A percentile compares a stretch with the other conserved stretches of the same genome.
Evolutionary conservation across 2,329 filamentous ascomycete species (phyloP).

Genomic region (Acrocalymma vagum): DNA sequence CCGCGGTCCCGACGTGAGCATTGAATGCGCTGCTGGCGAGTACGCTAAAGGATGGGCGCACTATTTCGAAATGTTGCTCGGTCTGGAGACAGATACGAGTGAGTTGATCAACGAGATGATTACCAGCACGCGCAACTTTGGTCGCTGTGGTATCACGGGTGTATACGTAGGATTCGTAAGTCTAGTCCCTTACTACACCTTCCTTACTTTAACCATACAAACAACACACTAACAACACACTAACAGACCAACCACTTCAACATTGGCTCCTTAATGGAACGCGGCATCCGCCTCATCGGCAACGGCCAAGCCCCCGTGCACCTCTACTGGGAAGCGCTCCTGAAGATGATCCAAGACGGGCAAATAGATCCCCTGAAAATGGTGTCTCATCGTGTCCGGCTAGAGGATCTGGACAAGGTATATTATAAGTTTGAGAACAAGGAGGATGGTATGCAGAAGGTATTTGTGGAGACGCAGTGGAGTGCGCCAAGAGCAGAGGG

Average conservation of each 20-base stretch:
- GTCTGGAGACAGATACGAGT: conserved; percentile 84
- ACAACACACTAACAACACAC: conserved; percentile 14
- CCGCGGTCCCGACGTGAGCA: conserved; percentile 74
- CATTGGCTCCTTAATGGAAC: conserved; percentile 84
- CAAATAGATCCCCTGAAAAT: conserved; percentile 80
- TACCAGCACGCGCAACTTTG: conserved; percentile 74
- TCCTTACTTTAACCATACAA: conserved; percentile 1
- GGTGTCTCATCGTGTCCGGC: conserved; percentile 76
- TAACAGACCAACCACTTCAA: conserved; percentile 80
- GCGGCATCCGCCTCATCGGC: conserved; percentile 80
- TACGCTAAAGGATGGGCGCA: conserved; percentile 70
- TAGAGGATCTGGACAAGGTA: conserved; percentile 61
- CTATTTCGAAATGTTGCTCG: conserved; percentile 66
- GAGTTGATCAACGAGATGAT: conserved; percentile 85
- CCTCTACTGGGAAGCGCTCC: conserved; percentile 82
- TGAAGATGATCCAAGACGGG: conserved; percentile 71
- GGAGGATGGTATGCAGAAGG: conserved; percentile 81
- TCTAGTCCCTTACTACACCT: conserved; percentile 16
- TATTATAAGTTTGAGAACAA: conserved; percentile 72
- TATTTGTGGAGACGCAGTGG: conserved; percentile 71
- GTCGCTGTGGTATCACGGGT: conserved; percentile 80
- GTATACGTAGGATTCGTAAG: conserved; percentile 68
- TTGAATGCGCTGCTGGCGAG: conserved; percentile 74
- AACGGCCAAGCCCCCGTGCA: conserved; percentile 79
- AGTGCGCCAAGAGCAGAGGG: conserved; percentile 60